phyloP scores from a whole-genome alignment of 1,139 yeast genomes.

The Yamadazyma diddensiae region DNA sequence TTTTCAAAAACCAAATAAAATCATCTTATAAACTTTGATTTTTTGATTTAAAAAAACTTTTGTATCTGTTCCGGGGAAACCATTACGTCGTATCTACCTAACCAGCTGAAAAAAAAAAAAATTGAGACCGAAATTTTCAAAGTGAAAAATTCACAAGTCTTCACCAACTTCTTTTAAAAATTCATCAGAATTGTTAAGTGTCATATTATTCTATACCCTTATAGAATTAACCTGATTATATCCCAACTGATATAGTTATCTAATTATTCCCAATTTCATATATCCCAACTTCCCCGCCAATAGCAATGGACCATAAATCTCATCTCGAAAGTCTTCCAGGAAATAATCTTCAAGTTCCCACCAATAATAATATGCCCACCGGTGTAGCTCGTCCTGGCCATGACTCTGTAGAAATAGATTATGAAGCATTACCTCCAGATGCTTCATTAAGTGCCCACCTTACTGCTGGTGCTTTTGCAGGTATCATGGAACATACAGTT shows the following conservation, averaged over 20 bases:
- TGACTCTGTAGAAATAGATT: slow-evolving; percentile 60
- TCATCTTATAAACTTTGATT: no score
- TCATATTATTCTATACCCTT: no score
- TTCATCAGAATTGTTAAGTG: no score
- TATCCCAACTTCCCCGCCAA: no score
- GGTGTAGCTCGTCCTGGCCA: slow-evolving; percentile 15
- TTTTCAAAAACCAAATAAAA: no score
- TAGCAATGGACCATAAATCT: not conserved
- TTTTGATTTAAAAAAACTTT: no score
- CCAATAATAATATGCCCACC: slow-evolving; percentile 1
- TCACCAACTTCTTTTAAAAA: no score
- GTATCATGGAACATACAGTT: slow-evolving; percentile 96
- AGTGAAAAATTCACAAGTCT: slow-evolving; percentile 2
- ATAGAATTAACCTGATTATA: no score
- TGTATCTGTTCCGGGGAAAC: no score
- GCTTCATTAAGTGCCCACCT: slow-evolving; percentile 83
- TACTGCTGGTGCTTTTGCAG: slow-evolving; percentile 94
- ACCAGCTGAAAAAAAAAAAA: not conserved
- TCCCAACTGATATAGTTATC: no score
- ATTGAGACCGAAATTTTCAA: slow-evolving; percentile 2
- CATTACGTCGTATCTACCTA: not conserved
- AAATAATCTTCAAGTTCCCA: not conserved
- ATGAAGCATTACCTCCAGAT: slow-evolving; percentile 87
- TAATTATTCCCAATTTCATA: no score
- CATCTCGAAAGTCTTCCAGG: not conserved